Conservation (phyloP, 768 basidiomycete genomes). For the Xerocomus potaroensis region DNA sequence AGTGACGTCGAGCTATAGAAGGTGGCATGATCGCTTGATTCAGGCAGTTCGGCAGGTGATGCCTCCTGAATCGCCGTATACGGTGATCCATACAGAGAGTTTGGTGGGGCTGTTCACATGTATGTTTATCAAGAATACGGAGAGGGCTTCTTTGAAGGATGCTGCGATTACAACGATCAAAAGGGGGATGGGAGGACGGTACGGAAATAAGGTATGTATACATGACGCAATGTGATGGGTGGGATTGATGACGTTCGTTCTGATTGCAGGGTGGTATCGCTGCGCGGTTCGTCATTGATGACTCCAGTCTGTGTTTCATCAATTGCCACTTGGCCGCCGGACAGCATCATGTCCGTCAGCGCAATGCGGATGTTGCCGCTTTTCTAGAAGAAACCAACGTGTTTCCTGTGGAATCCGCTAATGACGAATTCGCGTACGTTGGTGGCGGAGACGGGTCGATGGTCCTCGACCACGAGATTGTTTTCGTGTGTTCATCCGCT, state of each 20-base stretch:
- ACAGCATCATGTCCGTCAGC: slow-evolving; percentile 72
- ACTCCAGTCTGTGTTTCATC: slow-evolving; percentile 91
- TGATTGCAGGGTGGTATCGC: slow-evolving; percentile 86
- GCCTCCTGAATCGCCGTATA: slow-evolving; percentile 72
- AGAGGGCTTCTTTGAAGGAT: slow-evolving; percentile 59
- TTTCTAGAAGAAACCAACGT: slow-evolving; percentile 81
- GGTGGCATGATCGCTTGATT: slow-evolving; percentile 82
- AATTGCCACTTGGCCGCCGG: slow-evolving; percentile 98
- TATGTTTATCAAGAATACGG: slow-evolving; percentile 66
- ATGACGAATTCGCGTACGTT: slow-evolving; percentile 64
- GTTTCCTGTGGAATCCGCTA: slow-evolving; percentile 48
- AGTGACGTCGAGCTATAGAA: slow-evolving; percentile 80
- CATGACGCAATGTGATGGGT: background rate
- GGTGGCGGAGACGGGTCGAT: slow-evolving; percentile 92
- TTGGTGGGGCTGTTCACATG: slow-evolving; percentile 84
- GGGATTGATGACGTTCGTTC: slow-evolving; percentile 1
- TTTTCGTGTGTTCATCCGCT: slow-evolving; percentile 50
- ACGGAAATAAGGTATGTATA: slow-evolving; percentile 85
- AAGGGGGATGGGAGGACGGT: slow-evolving; percentile 86
- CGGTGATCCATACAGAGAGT: slow-evolving; percentile 80
- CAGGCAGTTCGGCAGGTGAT: slow-evolving; percentile 69
- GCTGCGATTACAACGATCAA: slow-evolving; percentile 79
- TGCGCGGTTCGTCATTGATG: slow-evolving; percentile 84
- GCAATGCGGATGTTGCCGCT: slow-evolving; percentile 84
- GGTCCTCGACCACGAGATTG: slow-evolving; percentile 92